Percentiles rank a stretch among this genome's conserved stretches.
phyloP scores from a whole-genome alignment of 495 filamentous ascomycete genomes.

The Chaetomidium leptoderma region DNA sequence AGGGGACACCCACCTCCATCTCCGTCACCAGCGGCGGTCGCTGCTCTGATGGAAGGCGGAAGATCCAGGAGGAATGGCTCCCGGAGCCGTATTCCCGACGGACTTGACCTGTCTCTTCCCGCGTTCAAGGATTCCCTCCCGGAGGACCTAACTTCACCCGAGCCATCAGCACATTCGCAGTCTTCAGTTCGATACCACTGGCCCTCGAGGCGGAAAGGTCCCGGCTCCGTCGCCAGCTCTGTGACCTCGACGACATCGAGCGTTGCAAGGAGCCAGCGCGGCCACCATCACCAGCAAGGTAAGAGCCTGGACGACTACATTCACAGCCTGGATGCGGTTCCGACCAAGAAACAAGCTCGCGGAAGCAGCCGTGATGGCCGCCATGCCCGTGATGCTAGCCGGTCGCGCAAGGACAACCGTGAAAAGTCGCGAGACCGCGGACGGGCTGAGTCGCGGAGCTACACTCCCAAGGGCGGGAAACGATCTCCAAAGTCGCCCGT shows the following conservation, averaged over 20 bases:
- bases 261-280: slow-evolving; percentile 34
- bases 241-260: slow-evolving; percentile 40
- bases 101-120: slow-evolving; percentile 69
- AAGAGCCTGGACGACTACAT: slow-evolving; percentile 82
- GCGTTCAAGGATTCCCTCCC: slow-evolving; percentile 51
- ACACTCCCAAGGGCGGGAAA: slow-evolving; percentile 68
- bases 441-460: slow-evolving; percentile 59
- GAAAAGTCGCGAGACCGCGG: slow-evolving; percentile 68
- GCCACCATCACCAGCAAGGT: slow-evolving; percentile 39
- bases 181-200: slow-evolving; percentile 43
- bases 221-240: slow-evolving; percentile 47
- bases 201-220: slow-evolving; percentile 44
- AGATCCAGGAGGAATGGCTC: slow-evolving; percentile 61
- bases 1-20: slow-evolving; percentile 48
- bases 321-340: slow-evolving; percentile 75
- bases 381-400: slow-evolving; percentile 48
- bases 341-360: slow-evolving; percentile 51
- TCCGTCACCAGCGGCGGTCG: slow-evolving; percentile 44
- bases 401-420: slow-evolving; percentile 48
- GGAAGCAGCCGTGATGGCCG: slow-evolving; percentile 57
- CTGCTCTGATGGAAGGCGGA: slow-evolving; percentile 50
- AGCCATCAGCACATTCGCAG: slow-evolving; percentile 43
- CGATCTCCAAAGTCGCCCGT: slow-evolving; percentile 85
- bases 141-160: slow-evolving; percentile 50
- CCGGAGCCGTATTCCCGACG: slow-evolving; percentile 74